These are phyloP conservation scores for Ceratobasidium sp. DNA, from an alignment of 1,284 basidiomycete species.

Conservation along the genomic window DNA sequence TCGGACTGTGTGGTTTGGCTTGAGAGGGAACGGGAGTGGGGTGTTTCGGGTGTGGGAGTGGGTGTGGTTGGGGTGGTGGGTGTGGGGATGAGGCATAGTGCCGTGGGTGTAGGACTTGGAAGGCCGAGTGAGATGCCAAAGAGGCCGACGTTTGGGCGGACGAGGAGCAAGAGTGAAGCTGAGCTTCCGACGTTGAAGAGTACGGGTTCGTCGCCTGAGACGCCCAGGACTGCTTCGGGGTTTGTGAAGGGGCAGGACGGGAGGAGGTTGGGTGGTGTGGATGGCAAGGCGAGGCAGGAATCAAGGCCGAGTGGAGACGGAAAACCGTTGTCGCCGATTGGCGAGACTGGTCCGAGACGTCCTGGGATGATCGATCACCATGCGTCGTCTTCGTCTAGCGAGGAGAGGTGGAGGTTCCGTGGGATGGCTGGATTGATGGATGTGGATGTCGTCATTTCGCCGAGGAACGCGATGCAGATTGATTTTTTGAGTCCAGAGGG, in stretches of 20 bases:
- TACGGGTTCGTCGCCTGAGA: not conserved
- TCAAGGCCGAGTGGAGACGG: conserved; percentile 12
- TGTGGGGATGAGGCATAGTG: conserved; percentile 19
- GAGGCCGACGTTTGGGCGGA: conserved; percentile 58
- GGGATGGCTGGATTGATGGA: conserved; percentile 76
- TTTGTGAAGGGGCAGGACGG: conserved; percentile 22
- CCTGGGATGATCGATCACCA: conserved; percentile 12
- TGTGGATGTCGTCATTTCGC: conserved; percentile 75
- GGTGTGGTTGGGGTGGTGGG: too few species aligned
- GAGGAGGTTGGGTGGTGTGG: not conserved
- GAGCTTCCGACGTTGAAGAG: conserved; percentile 56
- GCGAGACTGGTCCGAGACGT: conserved; percentile 9
- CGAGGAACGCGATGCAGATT: conserved; percentile 62
- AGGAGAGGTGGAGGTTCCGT: conserved; percentile 75
- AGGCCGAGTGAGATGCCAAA: conserved; percentile 34
- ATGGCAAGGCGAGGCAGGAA: not conserved
- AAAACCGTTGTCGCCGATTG: conserved; percentile 8
- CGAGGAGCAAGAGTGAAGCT: conserved; percentile 70
- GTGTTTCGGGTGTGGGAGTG: conserved; percentile 31
- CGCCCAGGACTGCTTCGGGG: not conserved
- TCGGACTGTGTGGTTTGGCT: conserved; percentile 85
- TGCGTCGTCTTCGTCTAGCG: conserved; percentile 51
- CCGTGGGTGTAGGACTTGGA: conserved; percentile 10
- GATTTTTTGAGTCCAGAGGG: conserved; percentile 80
- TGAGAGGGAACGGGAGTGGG: conserved; percentile 42